Conservation (phyloP, 148 eudicot species). For the Camellia sinensis region DNA sequence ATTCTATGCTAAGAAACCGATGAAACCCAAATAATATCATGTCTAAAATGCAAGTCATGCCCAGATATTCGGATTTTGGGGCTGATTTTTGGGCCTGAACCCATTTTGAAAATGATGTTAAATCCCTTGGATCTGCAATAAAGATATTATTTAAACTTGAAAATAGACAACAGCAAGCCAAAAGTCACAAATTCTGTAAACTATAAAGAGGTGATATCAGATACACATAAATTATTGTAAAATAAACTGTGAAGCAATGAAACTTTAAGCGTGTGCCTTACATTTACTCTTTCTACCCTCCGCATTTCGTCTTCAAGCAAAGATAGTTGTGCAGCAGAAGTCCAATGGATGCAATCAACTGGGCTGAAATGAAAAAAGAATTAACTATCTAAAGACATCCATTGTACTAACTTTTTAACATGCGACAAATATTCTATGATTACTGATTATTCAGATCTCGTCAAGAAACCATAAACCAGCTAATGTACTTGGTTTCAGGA, state of each 20-base stretch:
- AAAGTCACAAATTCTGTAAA: neutral
- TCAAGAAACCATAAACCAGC: neutral
- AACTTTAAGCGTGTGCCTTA: slow-evolving; percentile 30
- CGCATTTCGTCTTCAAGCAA: slow-evolving; percentile 99
- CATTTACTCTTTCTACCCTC: slow-evolving; percentile 95
- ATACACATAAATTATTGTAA: neutral
- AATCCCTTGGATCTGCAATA: neutral
- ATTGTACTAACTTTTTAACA: neutral
- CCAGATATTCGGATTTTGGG: neutral
- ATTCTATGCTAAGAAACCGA: neutral
- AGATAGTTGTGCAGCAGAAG: slow-evolving; percentile 90
- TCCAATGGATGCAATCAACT: slow-evolving; percentile 97
- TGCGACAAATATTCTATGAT: neutral
- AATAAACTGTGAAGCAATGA: neutral
- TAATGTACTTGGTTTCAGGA: neutral
- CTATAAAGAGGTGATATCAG: neutral
- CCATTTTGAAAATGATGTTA: neutral
- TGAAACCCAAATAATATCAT: neutral
- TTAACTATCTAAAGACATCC: neutral
- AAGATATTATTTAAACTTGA: neutral
- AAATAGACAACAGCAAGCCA: neutral
- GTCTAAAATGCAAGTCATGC: neutral
- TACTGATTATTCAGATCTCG: neutral
- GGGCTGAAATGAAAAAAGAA: slow-evolving; percentile 61
- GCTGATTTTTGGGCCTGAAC: neutral